phyloP scores from a whole-genome alignment of 208 protist species.

The Acanthamoeba triangularis region DNA sequence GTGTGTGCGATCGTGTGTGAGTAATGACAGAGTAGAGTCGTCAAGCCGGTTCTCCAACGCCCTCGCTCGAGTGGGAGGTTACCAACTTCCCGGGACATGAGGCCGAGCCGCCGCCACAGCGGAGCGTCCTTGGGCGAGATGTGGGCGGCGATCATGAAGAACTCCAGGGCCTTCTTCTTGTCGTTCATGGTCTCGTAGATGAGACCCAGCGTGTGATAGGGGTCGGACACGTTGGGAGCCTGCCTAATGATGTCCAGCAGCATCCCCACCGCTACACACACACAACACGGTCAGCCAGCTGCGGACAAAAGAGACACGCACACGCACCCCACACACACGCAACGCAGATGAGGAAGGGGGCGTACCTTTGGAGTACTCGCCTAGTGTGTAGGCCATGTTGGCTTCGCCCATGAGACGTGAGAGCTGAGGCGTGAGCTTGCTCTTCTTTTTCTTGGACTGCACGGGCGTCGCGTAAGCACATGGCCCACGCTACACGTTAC shows the following conservation, averaged over 20 bases:
- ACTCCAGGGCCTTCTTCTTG: conserved; percentile 80
- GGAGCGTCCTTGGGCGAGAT: conserved; percentile 73
- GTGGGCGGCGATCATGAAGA: conserved; percentile 83
- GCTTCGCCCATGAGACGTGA: conserved; percentile 79
- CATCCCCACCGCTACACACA: conserved; percentile 60
- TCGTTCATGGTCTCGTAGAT: conserved; percentile 83
- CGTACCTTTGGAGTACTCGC: conserved; percentile 66
- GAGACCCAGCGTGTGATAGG: conserved; percentile 82
- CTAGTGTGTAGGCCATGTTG: conserved; percentile 71
- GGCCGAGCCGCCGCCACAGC: conserved; percentile 74
- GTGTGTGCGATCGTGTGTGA: background rate
- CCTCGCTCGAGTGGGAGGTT: background rate
- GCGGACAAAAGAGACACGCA: background rate
- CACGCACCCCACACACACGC: background rate
- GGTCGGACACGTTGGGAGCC: conserved; percentile 79
- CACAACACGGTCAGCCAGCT: background rate
- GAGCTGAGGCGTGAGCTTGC: conserved; percentile 77
- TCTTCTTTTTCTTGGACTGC: conserved; percentile 75
- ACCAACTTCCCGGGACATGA: conserved; percentile 74
- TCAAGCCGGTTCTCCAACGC: background rate
- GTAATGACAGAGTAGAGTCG: no score
- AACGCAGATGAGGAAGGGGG: background rate
- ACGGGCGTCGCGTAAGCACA: background rate
- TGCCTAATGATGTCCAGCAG: conserved; percentile 81
- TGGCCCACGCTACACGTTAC: background rate